These are phyloP conservation scores for Ephemerocybe angulata DNA, from an alignment of 768 basidiomycete genomes.

Conservation along the genomic window DNA sequence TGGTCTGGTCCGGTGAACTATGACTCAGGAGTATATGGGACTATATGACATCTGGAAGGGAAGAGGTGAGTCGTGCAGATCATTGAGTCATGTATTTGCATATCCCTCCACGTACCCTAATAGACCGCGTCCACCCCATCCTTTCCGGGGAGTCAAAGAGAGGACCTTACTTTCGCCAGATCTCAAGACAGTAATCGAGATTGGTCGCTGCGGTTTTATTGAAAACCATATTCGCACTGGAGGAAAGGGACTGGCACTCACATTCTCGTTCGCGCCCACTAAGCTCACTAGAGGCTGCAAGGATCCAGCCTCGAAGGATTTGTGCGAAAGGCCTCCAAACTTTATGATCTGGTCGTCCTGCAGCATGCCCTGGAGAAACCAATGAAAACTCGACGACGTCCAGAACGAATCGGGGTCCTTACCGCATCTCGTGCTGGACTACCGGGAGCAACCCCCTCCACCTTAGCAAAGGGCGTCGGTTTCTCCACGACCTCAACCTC, in stretches of 20 bases:
- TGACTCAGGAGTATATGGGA: constrained; percentile 38
- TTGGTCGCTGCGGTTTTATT: constrained; percentile 42
- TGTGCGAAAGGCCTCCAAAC: constrained; percentile 61
- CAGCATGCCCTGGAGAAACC: constrained; percentile 52
- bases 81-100: background rate
- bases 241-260: constrained; percentile 35
- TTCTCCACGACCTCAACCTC: constrained; percentile 8
- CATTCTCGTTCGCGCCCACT: constrained; percentile 78
- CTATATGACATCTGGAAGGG: constrained; percentile 53
- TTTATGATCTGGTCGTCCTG: constrained; percentile 69
- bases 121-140: constrained; percentile 87
- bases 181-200: constrained; percentile 58
- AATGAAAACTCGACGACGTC: background rate
- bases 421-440: constrained; percentile 87
- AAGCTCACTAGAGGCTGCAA: constrained; percentile 68
- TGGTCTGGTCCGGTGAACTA: background rate
- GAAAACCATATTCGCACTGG: background rate
- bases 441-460: constrained; percentile 73
- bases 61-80: background rate
- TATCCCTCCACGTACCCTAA: constrained; percentile 61
- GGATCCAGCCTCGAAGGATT: constrained; percentile 46
- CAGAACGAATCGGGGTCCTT: constrained; percentile 10
- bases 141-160: constrained; percentile 62
- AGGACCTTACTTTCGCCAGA: constrained; percentile 42
- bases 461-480: constrained; percentile 66